Evolutionary conservation across 805 yeast genomes (phyloP).

Genomic region (Saccharomyces jurei): DNA sequence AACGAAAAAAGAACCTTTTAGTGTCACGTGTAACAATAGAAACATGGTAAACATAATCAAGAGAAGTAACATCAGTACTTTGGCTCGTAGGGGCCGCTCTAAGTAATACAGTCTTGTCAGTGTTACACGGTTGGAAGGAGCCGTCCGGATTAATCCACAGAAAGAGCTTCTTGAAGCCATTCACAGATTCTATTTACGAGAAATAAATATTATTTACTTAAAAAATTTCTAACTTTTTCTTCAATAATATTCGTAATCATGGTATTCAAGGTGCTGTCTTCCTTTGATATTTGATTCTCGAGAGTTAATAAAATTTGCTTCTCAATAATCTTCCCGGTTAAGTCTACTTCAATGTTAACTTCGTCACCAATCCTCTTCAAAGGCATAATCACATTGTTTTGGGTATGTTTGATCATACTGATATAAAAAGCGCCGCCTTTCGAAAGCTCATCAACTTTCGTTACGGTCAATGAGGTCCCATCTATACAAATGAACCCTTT

Average conservation of each 20-base stretch:
- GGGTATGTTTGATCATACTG: slow-evolving; percentile 89
- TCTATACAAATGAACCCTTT: slow-evolving; percentile 92
- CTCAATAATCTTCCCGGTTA: slow-evolving; percentile 86
- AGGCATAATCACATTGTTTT: slow-evolving; percentile 69
- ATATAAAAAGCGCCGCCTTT: slow-evolving; percentile 52
- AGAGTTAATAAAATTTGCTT: slow-evolving; percentile 64
- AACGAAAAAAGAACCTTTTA: background rate
- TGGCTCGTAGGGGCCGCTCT: background rate
- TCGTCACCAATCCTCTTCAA: slow-evolving; percentile 49
- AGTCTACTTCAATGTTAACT: slow-evolving; percentile 91
- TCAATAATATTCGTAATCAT: slow-evolving; percentile 44
- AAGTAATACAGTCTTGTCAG: background rate
- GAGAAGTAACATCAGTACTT: background rate
- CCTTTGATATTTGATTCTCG: slow-evolving; percentile 43
- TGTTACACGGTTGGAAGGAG: background rate
- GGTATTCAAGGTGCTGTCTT: slow-evolving; percentile 41
- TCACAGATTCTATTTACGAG: background rate
- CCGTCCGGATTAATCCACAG: background rate
- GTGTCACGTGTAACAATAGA: background rate
- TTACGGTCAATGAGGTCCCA: slow-evolving; percentile 88
- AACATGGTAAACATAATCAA: background rate
- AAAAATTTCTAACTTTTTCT: slow-evolving; percentile 29
- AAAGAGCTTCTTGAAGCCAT: slow-evolving; percentile 1
- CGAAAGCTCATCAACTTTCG: slow-evolving; percentile 53
- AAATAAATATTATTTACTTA: slow-evolving; percentile 1